These are phyloP conservation scores for Dalbergia oliveri DNA, from an alignment of 306 rosid genomes.

Conservation along the genomic window DNA sequence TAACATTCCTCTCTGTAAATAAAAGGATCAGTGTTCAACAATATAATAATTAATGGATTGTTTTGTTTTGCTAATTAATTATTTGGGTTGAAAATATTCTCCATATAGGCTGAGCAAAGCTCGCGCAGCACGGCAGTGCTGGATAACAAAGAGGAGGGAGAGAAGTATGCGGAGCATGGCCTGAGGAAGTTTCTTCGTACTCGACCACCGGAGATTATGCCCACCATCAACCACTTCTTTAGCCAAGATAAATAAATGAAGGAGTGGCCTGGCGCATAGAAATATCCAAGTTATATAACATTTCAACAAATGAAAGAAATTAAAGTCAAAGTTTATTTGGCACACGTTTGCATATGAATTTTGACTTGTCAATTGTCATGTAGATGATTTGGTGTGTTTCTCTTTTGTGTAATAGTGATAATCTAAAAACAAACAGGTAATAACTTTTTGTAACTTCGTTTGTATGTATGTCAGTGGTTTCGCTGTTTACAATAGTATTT, in stretches of 20 bases:
- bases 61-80: background rate
- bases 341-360: background rate
- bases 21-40: too few relatives aligned
- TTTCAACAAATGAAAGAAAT: background rate
- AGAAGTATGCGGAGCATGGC: constrained; percentile 73
- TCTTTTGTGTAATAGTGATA: background rate
- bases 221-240: constrained; percentile 77
- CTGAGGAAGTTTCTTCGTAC: constrained; percentile 85
- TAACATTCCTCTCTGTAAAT: too few relatives aligned
- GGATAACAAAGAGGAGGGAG: constrained; percentile 85
- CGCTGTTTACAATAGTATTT: too few relatives aligned
- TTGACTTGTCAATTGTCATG: background rate
- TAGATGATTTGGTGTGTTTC: background rate
- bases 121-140: constrained; percentile 68
- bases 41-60: background rate
- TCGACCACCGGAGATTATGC: constrained; percentile 84
- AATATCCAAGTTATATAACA: too few relatives aligned
- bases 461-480: background rate
- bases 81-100: background rate
- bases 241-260: constrained; percentile 57
- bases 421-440: background rate
- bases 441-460: background rate
- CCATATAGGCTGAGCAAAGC: constrained; percentile 69
- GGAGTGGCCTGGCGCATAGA: background rate
- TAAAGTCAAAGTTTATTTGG: background rate